Conservation (phyloP, 2,329 filamentous ascomycete genomes). For the Neoscytalidium dimidiatum region DNA sequence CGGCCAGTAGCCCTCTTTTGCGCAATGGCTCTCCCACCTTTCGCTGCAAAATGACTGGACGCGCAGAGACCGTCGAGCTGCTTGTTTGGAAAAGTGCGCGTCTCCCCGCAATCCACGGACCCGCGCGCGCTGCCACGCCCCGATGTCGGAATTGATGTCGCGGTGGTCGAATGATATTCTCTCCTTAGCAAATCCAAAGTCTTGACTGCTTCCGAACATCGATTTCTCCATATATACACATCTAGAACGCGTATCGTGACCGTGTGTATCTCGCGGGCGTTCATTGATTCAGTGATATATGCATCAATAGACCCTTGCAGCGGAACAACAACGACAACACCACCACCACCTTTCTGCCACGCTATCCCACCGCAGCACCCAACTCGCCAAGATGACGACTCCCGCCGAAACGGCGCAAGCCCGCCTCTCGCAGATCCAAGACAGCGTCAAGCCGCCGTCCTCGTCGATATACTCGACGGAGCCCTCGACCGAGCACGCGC, state of each 20-base stretch:
- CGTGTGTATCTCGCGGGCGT: no score
- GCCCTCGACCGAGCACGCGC: conserved; percentile 14
- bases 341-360: background rate
- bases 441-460: background rate
- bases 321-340: no score
- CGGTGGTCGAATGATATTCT: background rate
- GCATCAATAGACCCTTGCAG: no score
- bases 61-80: background rate
- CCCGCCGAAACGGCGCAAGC: background rate
- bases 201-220: background rate
- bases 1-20: background rate
- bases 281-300: no score
- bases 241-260: background rate
- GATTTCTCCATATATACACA: background rate
- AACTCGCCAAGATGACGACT: background rate
- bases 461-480: conserved; percentile 9
- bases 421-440: background rate
- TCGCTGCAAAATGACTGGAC: background rate
- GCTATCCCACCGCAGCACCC: background rate
- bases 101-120: background rate
- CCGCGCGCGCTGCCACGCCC: background rate
- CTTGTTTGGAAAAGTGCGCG: background rate
- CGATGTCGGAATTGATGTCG: background rate
- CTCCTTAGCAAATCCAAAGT: no score
- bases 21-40: background rate